Evolutionary conservation across 116 monocot genomes (phyloP).

Genomic region (Dioscorea cayenensis): DNA sequence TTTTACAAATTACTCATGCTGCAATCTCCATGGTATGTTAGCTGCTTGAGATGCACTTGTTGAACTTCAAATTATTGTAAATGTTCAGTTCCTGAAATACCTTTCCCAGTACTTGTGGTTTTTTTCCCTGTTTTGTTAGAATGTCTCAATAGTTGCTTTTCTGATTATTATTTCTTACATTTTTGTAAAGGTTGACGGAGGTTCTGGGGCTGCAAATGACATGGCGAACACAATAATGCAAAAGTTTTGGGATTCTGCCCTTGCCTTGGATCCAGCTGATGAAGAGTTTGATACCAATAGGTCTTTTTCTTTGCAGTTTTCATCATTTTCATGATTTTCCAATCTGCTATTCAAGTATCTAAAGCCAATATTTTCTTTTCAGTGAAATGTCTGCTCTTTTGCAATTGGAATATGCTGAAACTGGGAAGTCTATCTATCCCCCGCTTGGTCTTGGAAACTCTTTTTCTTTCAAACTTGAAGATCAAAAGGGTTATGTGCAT

Average conservation of each 20-base stretch:
- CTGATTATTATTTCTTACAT: background rate
- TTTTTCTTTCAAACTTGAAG: constrained; percentile 78
- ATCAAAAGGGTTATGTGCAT: constrained; percentile 64
- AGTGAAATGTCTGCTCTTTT: constrained; percentile 77
- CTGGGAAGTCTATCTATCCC: constrained; percentile 49
- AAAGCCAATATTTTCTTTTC: constrained; percentile 5
- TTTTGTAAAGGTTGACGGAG: constrained; percentile 70
- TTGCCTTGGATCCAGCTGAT: constrained; percentile 71
- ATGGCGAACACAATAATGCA: constrained; percentile 83
- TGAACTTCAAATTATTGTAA: background rate
- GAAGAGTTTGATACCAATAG: constrained; percentile 77
- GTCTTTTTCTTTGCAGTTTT: constrained; percentile 33
- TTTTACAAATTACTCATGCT: constrained; percentile 89
- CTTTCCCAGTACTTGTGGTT: background rate
- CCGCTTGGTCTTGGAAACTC: constrained; percentile 64
- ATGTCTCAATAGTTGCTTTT: background rate
- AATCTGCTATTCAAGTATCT: background rate
- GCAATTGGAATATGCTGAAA: constrained; percentile 63
- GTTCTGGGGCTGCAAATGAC: constrained; percentile 53
- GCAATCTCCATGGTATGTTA: constrained; percentile 73
- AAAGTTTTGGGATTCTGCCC: constrained; percentile 94
- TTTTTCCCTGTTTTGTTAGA: background rate
- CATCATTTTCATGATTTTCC: background rate
- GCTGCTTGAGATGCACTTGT: background rate
- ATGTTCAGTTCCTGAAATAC: background rate